Evolutionary conservation across 192 early-diverging fungal genomes (phyloP), one percentile per base, ranked within the genome.

Genomic region (Coemansia sp.): DNA sequence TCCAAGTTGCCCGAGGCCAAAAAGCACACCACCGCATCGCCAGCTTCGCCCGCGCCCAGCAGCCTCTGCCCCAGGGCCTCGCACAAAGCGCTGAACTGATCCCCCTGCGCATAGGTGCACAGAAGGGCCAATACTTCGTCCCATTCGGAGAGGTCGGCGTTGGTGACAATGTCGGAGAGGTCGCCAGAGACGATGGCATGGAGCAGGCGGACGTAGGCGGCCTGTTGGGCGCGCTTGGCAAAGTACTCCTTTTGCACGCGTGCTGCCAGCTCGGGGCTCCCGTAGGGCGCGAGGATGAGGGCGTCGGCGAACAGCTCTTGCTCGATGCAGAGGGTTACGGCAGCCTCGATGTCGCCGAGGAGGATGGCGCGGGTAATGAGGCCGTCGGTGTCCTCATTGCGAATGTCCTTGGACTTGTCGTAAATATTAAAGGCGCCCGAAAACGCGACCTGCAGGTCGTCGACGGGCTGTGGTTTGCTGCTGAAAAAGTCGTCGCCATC

Each of bases 301-400:
- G 93, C 95, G 66, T 95, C 95, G 1, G 97, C 88, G 66, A 90
- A 88, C 24, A 91, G 85, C 62, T 93, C 86, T 9, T 90, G 83
- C 33, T 86, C 86, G 34, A 99, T 80, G 67, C 95, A 97, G 35
- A 95, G 79, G 37, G 89, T 84, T 11, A 98, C 95, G 14, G 96
- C 95, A 0, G 91, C 87, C 69, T 94, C 93, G 70, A 95, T 96
- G 71, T 99, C 93, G 66, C 97, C 95, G 35, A 95, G 72, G 7
- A 98, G 84, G 24, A 98, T 76, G 3, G 93, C 87, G 18, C 88
- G 86, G 9, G 93, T 97, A 56, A 99, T 90, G 39, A 94, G 76
- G 16, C 84, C 86, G 58, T 98, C 93, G 11, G 70, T 66, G 59
- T 74, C 73, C 62, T 81, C 78, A 0, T 43, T 23, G 1, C 59